Percentiles rank a stretch among this genome's conserved stretches.
These are phyloP conservation scores for Amaranthus cruentus DNA, from an alignment of 148 eudicot genomes.

Conservation along the genomic window DNA sequence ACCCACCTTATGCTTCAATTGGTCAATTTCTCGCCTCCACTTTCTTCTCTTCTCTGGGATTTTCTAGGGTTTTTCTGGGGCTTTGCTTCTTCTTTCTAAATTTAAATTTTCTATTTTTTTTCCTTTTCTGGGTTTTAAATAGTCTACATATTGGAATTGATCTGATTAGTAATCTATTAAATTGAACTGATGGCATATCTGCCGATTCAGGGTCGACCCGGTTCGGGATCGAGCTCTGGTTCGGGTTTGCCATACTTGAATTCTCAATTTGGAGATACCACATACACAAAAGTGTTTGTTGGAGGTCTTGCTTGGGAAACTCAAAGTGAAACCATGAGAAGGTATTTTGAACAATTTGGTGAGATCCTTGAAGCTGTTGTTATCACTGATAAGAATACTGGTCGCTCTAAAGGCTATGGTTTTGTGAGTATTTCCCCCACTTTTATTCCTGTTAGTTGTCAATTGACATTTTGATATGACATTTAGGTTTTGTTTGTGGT, in stretches of 20 bases:
- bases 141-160: background rate
- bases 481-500: background rate
- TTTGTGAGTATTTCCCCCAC: conserved; percentile 57
- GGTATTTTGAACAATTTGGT: conserved; percentile 82
- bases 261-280: conserved; percentile 82
- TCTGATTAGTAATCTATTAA: background rate
- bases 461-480: background rate
- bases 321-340: conserved; percentile 68
- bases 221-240: conserved; percentile 58
- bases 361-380: conserved; percentile 97
- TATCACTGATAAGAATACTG: conserved; percentile 88
- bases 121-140: background rate
- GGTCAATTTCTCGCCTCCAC: background rate
- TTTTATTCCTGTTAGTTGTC: conserved; percentile 2
- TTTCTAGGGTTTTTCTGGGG: conserved; percentile 36
- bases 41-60: background rate
- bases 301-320: conserved; percentile 99
- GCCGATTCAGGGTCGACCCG: conserved; percentile 48
- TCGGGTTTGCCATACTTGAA: conserved; percentile 50
- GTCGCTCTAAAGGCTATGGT: conserved; percentile 95
- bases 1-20: background rate
- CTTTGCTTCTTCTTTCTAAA: conserved; percentile 5
- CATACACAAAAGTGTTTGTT: conserved; percentile 83
- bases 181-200: conserved; percentile 44
- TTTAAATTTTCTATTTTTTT: background rate